These are phyloP conservation scores for Aspergillus fumigatiaffinis DNA, from an alignment of 2,329 filamentous ascomycete genomes.

Conservation along the genomic window DNA sequence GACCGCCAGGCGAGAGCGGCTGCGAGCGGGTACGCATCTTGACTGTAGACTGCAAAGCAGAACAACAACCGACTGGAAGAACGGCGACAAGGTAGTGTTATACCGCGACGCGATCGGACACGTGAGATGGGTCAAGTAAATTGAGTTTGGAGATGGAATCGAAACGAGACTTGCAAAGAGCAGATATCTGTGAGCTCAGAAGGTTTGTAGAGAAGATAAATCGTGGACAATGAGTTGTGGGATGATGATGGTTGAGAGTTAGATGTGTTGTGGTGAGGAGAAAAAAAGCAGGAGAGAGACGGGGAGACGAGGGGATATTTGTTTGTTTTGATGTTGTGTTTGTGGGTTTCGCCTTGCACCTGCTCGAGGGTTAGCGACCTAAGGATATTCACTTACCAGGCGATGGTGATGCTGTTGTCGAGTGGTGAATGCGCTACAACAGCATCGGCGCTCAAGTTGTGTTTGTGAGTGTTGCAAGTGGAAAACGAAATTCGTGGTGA, in stretches of 20 bases:
- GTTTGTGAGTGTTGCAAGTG: neutral
- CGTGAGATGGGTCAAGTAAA: neutral
- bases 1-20: slow-evolving; percentile 31
- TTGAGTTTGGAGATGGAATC: neutral
- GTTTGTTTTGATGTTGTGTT: slow-evolving; percentile 2
- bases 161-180: neutral
- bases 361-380: neutral
- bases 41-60: slow-evolving; percentile 4
- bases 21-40: slow-evolving; percentile 39
- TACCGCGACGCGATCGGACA: neutral
- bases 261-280: slow-evolving; percentile 2
- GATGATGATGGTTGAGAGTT: neutral
- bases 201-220: neutral
- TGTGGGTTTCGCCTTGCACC: slow-evolving; percentile 5
- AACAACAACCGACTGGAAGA: slow-evolving; percentile 1
- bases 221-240: neutral
- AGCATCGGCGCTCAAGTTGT: neutral
- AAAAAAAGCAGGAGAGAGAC: slow-evolving; percentile 4
- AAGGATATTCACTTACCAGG: slow-evolving; percentile 11
- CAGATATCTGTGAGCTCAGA: neutral
- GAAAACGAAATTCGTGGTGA: slow-evolving; percentile 15
- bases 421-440: slow-evolving; percentile 2
- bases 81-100: neutral
- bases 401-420: neutral
- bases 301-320: slow-evolving; percentile 1